Evolutionary conservation across 2,329 filamentous ascomycete genomes (phyloP).

Genomic region (Penicillium sclerotigenum): DNA sequence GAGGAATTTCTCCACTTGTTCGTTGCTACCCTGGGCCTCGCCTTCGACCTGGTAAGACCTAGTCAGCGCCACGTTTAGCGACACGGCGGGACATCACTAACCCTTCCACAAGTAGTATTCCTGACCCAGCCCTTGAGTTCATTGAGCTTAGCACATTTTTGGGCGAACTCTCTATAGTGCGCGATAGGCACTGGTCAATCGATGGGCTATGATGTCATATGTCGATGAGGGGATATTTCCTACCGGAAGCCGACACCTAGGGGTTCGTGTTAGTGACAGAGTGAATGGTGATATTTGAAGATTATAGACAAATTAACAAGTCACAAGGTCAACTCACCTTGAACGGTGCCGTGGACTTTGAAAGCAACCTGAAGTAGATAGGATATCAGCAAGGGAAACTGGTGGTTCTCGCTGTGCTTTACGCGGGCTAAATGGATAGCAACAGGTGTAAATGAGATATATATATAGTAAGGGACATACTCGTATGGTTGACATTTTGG

Average conservation of each 20-base stretch:
- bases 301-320: background rate
- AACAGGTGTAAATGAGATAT: background rate
- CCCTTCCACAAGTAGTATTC: conserved; percentile 48
- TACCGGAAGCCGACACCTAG: conserved; percentile 37
- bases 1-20: conserved; percentile 65
- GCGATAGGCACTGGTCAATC: background rate
- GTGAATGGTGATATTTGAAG: background rate
- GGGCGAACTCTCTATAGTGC: conserved; percentile 40
- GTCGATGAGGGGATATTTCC: background rate
- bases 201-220: conserved; percentile 19
- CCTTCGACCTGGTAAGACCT: conserved; percentile 67
- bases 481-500: conserved; percentile 22
- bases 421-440: background rate
- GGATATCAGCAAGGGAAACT: conserved; percentile 5
- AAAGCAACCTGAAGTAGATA: conserved; percentile 34
- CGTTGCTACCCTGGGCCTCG: conserved; percentile 74
- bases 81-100: conserved; percentile 24
- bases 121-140: conserved; percentile 49
- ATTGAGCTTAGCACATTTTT: conserved; percentile 43
- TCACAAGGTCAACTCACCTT: conserved; percentile 52
- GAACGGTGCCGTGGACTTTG: conserved; percentile 64
- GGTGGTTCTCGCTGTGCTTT: background rate
- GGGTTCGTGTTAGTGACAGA: conserved; percentile 1
- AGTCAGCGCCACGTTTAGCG: background rate
- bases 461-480: conserved; percentile 4